phyloP scores from a whole-genome alignment of 2,329 filamentous ascomycete genomes.

The Fusarium sp. region DNA sequence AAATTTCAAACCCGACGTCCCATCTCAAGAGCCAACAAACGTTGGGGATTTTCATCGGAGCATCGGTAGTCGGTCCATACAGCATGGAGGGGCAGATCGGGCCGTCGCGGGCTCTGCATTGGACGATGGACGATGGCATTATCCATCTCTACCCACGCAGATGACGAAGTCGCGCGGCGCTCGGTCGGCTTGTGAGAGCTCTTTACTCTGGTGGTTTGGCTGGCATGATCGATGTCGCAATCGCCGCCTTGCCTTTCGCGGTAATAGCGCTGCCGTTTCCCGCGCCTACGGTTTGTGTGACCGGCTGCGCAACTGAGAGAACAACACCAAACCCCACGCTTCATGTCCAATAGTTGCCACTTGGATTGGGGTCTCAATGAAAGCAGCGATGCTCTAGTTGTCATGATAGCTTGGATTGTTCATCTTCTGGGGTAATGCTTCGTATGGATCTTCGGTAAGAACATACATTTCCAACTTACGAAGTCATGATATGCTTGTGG shows the following conservation, averaged over 20 bases:
- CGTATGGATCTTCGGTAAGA: no score
- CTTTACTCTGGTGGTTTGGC: conserved; percentile 6
- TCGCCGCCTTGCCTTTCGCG: conserved; percentile 38
- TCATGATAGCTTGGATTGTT: not conserved
- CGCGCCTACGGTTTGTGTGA: conserved; percentile 4
- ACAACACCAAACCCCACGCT: conserved; percentile 19
- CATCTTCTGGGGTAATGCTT: not conserved
- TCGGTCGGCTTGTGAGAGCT: conserved; percentile 21
- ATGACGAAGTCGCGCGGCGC: conserved; percentile 24
- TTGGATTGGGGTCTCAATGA: not conserved
- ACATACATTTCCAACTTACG: no score
- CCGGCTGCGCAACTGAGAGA: not conserved
- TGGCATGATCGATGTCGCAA: conserved; percentile 42
- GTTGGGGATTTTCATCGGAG: not conserved
- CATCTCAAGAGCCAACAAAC: not conserved
- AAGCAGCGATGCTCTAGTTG: not conserved
- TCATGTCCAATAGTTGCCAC: not conserved
- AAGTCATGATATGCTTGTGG: not conserved
- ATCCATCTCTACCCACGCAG: conserved; percentile 24
- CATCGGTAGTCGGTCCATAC: conserved; percentile 31
- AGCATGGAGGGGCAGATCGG: conserved; percentile 21
- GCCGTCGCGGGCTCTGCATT: conserved; percentile 15
- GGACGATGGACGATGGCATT: not conserved
- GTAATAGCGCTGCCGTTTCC: conserved; percentile 30
- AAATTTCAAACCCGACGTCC: not conserved